Evolutionary conservation across 805 yeast genomes (phyloP).

Genomic region (Candida methanosorbosa): DNA sequence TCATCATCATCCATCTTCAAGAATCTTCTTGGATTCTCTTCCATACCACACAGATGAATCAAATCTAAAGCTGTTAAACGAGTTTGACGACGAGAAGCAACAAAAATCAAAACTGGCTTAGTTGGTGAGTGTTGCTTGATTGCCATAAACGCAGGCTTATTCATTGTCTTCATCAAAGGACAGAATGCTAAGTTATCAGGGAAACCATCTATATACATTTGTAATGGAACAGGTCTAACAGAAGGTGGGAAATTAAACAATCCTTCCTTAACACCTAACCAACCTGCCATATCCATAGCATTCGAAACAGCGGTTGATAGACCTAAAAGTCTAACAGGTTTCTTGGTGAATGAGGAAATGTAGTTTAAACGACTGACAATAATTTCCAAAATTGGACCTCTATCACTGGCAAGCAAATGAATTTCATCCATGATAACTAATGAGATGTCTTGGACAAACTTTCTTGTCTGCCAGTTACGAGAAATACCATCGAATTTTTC

Average conservation of each 20-base stretch:
- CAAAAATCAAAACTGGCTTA: slow-evolving; percentile 79
- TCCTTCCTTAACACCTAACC: slow-evolving; percentile 71
- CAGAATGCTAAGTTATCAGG: slow-evolving; percentile 77
- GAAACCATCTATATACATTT: slow-evolving; percentile 82
- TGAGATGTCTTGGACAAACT: slow-evolving; percentile 66
- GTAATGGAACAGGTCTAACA: slow-evolving; percentile 78
- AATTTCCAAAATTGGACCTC: slow-evolving; percentile 84
- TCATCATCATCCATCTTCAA: slow-evolving; percentile 59
- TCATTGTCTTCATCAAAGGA: slow-evolving; percentile 82
- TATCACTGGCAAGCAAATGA: slow-evolving; percentile 73
- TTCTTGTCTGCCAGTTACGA: slow-evolving; percentile 76
- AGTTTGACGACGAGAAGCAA: slow-evolving; percentile 78
- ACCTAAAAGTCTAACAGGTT: slow-evolving; percentile 60
- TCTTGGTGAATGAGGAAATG: slow-evolving; percentile 49
- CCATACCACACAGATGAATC: slow-evolving; percentile 72
- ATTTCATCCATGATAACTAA: slow-evolving; percentile 81
- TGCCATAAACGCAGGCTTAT: slow-evolving; percentile 86
- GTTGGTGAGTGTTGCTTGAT: slow-evolving; percentile 84
- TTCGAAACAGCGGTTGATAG: slow-evolving; percentile 83
- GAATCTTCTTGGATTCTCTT: slow-evolving; percentile 66
- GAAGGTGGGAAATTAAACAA: slow-evolving; percentile 74
- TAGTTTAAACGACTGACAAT: slow-evolving; percentile 84
- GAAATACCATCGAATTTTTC: slow-evolving; percentile 85
- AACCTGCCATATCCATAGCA: slow-evolving; percentile 78
- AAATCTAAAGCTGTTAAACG: slow-evolving; percentile 72